These are phyloP conservation scores for Aspergillus caelatus DNA, from an alignment of 2,329 filamentous ascomycete genomes.

Conservation along the genomic window DNA sequence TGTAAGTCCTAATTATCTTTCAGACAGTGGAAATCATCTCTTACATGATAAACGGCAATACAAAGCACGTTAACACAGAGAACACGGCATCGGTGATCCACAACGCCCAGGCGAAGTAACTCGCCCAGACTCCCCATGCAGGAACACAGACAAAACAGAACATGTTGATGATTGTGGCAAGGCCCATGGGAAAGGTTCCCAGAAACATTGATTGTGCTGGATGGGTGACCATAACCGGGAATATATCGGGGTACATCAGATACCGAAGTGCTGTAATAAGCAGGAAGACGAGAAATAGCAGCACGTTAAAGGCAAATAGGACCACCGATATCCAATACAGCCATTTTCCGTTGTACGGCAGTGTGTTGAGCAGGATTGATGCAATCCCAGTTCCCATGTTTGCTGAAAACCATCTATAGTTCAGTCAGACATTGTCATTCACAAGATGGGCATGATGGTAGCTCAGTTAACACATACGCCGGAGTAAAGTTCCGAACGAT, in stretches of 20 bases:
- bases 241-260: conserved; percentile 64
- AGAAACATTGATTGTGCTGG: conserved; percentile 67
- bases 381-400: conserved; percentile 44
- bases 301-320: conserved; percentile 31
- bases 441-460: not conserved
- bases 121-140: conserved; percentile 59
- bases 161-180: conserved; percentile 67
- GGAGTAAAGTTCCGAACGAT: conserved; percentile 36
- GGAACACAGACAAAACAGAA: conserved; percentile 61
- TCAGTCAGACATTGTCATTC: not conserved
- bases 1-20: not conserved
- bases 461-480: conserved; percentile 35
- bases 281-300: conserved; percentile 33
- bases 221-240: conserved; percentile 65
- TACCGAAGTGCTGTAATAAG: conserved; percentile 61
- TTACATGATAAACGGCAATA: conserved; percentile 59
- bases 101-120: conserved; percentile 56
- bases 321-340: conserved; percentile 38
- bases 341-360: conserved; percentile 40
- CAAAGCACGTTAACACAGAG: conserved; percentile 53
- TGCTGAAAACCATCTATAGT: conserved; percentile 37
- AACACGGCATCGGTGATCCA: conserved; percentile 60
- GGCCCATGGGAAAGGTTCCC: conserved; percentile 67
- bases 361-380: conserved; percentile 35
- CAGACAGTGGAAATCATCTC: conserved; percentile 16